phyloP scores from a whole-genome alignment of 1,139 yeast species.

The Meyerozyma elateridarum region DNA sequence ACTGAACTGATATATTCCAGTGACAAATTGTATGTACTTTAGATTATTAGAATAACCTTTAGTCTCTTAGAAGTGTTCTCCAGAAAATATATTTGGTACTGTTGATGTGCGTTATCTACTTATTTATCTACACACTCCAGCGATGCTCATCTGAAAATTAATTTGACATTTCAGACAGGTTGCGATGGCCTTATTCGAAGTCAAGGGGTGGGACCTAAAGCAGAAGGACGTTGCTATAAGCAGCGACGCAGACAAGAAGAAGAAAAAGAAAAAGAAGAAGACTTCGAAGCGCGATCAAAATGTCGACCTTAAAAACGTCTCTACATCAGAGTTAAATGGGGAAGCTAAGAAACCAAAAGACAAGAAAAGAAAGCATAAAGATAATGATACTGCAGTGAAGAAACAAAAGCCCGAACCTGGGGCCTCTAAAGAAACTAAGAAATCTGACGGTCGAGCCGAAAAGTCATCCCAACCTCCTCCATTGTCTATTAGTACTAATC shows the following conservation, averaged over 20 bases:
- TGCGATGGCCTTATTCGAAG: conserved; percentile 70
- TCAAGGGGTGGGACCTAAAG: conserved; percentile 78
- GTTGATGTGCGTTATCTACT: no score
- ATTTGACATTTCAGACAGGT: background rate
- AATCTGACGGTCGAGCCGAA: conserved; percentile 4
- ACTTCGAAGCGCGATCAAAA: conserved; percentile 13
- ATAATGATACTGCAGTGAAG: background rate
- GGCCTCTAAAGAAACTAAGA: conserved; percentile 10
- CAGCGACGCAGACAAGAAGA: conserved; percentile 26
- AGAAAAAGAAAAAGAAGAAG: conserved; percentile 28
- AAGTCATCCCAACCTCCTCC: conserved; percentile 14
- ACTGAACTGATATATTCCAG: no score
- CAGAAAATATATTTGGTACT: no score
- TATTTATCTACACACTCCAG: no score
- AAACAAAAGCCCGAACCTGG: conserved; percentile 9
- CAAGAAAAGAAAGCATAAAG: conserved; percentile 3
- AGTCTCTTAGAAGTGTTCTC: no score
- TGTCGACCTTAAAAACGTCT: conserved; percentile 11
- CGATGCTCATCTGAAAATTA: conserved; percentile 4
- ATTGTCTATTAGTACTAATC: conserved; percentile 30
- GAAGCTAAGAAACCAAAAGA: conserved; percentile 5
- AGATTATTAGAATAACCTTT: no score
- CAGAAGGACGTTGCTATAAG: conserved; percentile 47
- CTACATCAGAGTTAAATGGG: conserved; percentile 10
- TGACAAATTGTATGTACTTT: no score